Evolutionary conservation across 495 filamentous ascomycete genomes (phyloP).

Genomic region (Tetracladium setigerum): DNA sequence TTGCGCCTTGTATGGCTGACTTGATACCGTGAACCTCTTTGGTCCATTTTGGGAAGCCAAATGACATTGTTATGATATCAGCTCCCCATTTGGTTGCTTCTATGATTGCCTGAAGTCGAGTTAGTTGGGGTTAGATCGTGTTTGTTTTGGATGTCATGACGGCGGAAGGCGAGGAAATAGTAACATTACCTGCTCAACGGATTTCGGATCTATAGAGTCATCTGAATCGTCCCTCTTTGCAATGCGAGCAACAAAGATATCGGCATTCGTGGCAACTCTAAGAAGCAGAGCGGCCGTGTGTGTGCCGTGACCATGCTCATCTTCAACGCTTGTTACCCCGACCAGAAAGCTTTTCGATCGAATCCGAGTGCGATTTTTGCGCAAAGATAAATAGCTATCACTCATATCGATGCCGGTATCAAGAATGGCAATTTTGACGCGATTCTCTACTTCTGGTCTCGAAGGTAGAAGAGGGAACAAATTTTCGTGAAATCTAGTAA

Average conservation of each 20-base stretch:
- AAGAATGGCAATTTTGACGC: slow-evolving; percentile 15
- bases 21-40: not conserved
- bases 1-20: slow-evolving; percentile 2
- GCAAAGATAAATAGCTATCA: slow-evolving; percentile 1
- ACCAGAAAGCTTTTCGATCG: too few species aligned
- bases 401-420: slow-evolving; percentile 16
- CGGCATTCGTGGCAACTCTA: slow-evolving; percentile 5
- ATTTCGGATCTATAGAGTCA: not conserved
- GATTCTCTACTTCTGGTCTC: too few species aligned
- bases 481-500: too few species aligned
- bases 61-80: slow-evolving; percentile 17
- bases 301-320: slow-evolving; percentile 14
- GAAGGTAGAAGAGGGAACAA: too few species aligned
- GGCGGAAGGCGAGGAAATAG: too few species aligned
- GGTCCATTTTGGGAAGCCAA: slow-evolving; percentile 15
- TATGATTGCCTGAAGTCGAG: too few species aligned
- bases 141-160: too few species aligned
- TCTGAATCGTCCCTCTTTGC: slow-evolving; percentile 5
- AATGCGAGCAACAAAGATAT: slow-evolving; percentile 13
- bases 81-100: slow-evolving; percentile 15
- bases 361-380: too few species aligned
- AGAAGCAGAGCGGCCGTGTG: slow-evolving; percentile 8
- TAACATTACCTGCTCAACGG: too few species aligned
- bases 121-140: too few species aligned
- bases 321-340: not conserved